Evolutionary conservation across 164 flowering plant genomes (phyloP).

Genomic region (Piper longum): DNA sequence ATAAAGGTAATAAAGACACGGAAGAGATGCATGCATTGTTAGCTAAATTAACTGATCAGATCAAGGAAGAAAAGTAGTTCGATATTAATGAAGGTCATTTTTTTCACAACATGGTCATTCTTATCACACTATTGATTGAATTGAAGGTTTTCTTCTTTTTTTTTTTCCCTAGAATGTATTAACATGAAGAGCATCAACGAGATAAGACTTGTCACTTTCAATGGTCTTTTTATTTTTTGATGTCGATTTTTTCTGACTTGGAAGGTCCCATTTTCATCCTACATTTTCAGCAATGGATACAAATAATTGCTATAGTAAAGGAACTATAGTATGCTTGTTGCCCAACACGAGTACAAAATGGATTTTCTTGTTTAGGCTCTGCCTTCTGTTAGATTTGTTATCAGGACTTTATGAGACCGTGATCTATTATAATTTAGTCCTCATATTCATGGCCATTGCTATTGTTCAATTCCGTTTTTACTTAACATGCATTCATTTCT

Average conservation of each 20-base stretch:
- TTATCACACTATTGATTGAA: no score
- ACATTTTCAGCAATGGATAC: not conserved
- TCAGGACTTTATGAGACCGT: no score
- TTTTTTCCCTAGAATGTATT: not conserved
- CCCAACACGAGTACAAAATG: not conserved
- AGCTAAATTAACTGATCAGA: constrained; percentile 22
- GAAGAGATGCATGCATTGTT: constrained; percentile 27
- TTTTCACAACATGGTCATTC: no score
- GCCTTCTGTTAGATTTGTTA: not conserved
- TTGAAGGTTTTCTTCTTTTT: not conserved
- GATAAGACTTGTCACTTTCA: not conserved
- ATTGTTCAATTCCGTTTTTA: no score
- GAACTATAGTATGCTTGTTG: not conserved
- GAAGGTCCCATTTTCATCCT: not conserved
- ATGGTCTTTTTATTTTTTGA: not conserved
- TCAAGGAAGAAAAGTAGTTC: constrained; percentile 33
- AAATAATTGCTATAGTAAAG: no score
- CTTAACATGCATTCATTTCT: no score
- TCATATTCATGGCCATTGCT: no score
- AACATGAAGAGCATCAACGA: not conserved
- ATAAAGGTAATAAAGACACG: constrained; percentile 17
- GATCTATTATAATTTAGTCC: no score
- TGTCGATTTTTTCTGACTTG: not conserved
- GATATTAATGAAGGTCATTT: no score
- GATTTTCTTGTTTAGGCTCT: not conserved